Evolutionary conservation across 1,139 yeast species (phyloP).

Genomic region (Kodamaea fungicola): DNA sequence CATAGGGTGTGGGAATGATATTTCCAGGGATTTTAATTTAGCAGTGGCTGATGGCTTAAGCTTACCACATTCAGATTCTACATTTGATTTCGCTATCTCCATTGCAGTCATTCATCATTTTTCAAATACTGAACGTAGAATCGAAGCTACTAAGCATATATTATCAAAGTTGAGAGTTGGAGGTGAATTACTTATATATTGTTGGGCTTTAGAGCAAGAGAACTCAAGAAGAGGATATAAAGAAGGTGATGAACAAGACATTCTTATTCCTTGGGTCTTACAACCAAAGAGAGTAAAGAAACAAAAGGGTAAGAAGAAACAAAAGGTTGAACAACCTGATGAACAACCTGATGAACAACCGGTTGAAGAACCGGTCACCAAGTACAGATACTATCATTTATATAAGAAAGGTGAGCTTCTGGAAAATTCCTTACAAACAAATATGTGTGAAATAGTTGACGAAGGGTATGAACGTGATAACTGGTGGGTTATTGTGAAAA

Average conservation of each 20-base stretch:
- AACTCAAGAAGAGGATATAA: conserved; percentile 82
- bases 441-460: conserved; percentile 56
- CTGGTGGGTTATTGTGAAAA: conserved; percentile 67
- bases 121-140: conserved; percentile 75
- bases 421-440: conserved; percentile 64
- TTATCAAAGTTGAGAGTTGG: conserved; percentile 53
- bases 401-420: conserved; percentile 80
- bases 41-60: conserved; percentile 73
- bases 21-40: conserved; percentile 32
- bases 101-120: conserved; percentile 97
- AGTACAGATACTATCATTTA: conserved; percentile 83
- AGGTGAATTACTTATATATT: conserved; percentile 77
- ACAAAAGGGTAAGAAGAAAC: conserved; percentile 6
- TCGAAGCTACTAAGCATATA: conserved; percentile 69
- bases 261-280: conserved; percentile 92
- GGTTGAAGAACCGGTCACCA: conserved; percentile 39
- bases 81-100: conserved; percentile 87
- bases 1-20: conserved; percentile 61
- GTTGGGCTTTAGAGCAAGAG: conserved; percentile 96
- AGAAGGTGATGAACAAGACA: conserved; percentile 89
- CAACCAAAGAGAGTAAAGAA: conserved; percentile 40
- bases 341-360: conserved; percentile 9
- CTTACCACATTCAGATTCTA: conserved; percentile 58
- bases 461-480: conserved; percentile 91
- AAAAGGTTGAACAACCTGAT: conserved; percentile 2